Conservation (phyloP, 2,329 filamentous ascomycete species). For the Blastomyces gilchristii region DNA sequence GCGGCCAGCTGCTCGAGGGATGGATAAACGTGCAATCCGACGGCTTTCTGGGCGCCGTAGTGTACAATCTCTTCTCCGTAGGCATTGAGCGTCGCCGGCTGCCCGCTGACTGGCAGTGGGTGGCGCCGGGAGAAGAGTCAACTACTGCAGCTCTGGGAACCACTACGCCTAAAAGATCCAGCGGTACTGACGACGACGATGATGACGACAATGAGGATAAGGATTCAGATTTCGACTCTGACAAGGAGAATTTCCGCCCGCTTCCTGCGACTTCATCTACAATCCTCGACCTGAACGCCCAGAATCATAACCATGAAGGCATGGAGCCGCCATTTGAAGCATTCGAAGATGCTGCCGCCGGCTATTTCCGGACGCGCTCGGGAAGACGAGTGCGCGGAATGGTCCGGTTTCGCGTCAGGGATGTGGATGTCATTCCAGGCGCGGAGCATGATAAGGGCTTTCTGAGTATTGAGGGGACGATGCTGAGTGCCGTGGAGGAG, state of each 20-base stretch:
- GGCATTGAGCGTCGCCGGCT: constrained; percentile 69
- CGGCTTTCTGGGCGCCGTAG: constrained; percentile 78
- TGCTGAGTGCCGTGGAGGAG: constrained; percentile 62
- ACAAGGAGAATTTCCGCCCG: constrained; percentile 34
- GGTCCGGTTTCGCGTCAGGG: constrained; percentile 67
- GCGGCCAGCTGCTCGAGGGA: constrained; percentile 66
- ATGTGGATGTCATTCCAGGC: constrained; percentile 63
- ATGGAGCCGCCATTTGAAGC: constrained; percentile 29
- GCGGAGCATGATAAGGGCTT: constrained; percentile 64
- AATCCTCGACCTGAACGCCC: background rate
- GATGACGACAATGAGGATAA: constrained; percentile 19
- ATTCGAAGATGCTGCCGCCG: constrained; percentile 43
- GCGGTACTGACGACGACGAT: constrained; percentile 13
- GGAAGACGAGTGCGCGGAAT: constrained; percentile 61
- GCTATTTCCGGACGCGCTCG: constrained; percentile 67
- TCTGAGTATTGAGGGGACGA: constrained; percentile 78
- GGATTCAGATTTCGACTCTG: constrained; percentile 27
- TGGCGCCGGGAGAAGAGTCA: constrained; percentile 44
- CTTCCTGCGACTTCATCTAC: constrained; percentile 19
- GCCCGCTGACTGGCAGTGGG: constrained; percentile 71
- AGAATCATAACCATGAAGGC: constrained; percentile 23
- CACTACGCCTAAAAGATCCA: background rate
- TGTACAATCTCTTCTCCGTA: constrained; percentile 86
- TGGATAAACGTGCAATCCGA: constrained; percentile 78
- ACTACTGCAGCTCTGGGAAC: constrained; percentile 5